These are phyloP conservation scores for Pichia occidentalis DNA, from an alignment of 805 yeast species.

Conservation along the genomic window DNA sequence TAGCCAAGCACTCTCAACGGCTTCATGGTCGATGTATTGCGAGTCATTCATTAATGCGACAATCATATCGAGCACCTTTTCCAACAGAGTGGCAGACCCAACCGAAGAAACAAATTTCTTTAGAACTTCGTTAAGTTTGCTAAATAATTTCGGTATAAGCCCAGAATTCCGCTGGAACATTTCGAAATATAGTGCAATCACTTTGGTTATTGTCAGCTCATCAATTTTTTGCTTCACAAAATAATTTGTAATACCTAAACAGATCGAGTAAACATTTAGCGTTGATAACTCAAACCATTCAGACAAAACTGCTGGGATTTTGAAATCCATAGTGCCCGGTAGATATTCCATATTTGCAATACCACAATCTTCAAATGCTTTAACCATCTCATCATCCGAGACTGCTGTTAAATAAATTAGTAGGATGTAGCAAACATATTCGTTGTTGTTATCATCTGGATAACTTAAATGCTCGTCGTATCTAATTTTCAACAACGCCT, in stretches of 20 bases:
- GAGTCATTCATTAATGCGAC: conserved; percentile 26
- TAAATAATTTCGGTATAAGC: conserved; percentile 19
- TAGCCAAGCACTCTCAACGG: background rate
- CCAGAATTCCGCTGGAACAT: conserved; percentile 12
- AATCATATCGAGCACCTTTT: conserved; percentile 20
- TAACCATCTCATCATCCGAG: conserved; percentile 31
- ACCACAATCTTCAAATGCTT: conserved; percentile 30
- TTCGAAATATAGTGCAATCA: conserved; percentile 18
- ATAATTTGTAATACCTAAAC: conserved; percentile 16
- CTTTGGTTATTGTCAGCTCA: conserved; percentile 21
- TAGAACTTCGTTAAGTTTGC: conserved; percentile 15
- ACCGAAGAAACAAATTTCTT: conserved; percentile 21
- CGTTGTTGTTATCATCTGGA: background rate
- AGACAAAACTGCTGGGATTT: conserved; percentile 32
- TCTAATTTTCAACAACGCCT: conserved; percentile 37
- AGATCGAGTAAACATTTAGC: conserved; percentile 17
- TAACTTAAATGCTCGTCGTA: conserved; percentile 27
- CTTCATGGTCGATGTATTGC: conserved; percentile 25
- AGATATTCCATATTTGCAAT: conserved; percentile 28
- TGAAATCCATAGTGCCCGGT: conserved; percentile 27
- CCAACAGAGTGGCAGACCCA: conserved; percentile 20
- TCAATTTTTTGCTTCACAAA: conserved; percentile 21
- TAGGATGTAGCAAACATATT: conserved; percentile 27
- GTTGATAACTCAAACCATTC: conserved; percentile 9
- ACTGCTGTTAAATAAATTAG: conserved; percentile 30